These are phyloP conservation scores for Stylosanthes scabra DNA, from an alignment of 331 rosid species.

Conservation along the genomic window DNA sequence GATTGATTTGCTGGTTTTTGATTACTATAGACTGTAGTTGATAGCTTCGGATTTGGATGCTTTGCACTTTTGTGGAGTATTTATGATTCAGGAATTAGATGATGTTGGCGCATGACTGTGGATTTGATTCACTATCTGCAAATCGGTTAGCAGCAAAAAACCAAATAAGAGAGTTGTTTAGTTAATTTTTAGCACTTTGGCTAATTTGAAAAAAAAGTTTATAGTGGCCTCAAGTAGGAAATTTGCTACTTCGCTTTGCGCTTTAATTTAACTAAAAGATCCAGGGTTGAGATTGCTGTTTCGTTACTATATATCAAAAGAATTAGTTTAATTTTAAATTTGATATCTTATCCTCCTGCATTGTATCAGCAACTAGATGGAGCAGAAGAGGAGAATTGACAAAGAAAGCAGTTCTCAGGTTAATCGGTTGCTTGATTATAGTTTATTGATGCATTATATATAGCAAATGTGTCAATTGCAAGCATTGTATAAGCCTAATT, in stretches of 20 bases:
- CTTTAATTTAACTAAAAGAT: slow-evolving; percentile 11
- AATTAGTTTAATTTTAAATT: slow-evolving; percentile 33
- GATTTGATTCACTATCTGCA: slow-evolving; percentile 14
- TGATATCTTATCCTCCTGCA: slow-evolving; percentile 57
- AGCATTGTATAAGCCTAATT: slow-evolving; percentile 16
- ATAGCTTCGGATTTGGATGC: slow-evolving; percentile 7
- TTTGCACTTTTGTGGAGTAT: slow-evolving; percentile 4
- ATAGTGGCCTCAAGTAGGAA: slow-evolving; percentile 12
- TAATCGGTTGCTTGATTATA: slow-evolving; percentile 41
- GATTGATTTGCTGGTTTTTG: not conserved
- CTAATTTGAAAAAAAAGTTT: slow-evolving; percentile 5
- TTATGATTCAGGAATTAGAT: not conserved
- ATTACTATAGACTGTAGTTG: not conserved
- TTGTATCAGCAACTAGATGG: slow-evolving; percentile 57
- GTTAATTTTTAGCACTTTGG: not conserved
- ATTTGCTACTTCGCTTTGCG: slow-evolving; percentile 11
- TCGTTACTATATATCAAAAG: slow-evolving; percentile 20
- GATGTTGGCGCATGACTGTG: slow-evolving; percentile 4
- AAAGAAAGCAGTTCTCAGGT: slow-evolving; percentile 55
- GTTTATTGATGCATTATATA: slow-evolving; percentile 35
- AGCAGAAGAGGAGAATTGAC: slow-evolving; percentile 53
- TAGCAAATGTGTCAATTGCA: slow-evolving; percentile 9
- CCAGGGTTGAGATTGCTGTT: slow-evolving; percentile 16
- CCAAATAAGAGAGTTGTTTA: no score
- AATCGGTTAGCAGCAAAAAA: not conserved